A percentile compares a stretch with the other conserved stretches of the same genome.
These are phyloP conservation scores for Teratosphaeriaceae sp. DNA, from an alignment of 2,329 filamentous ascomycete genomes.

Conservation along the genomic window DNA sequence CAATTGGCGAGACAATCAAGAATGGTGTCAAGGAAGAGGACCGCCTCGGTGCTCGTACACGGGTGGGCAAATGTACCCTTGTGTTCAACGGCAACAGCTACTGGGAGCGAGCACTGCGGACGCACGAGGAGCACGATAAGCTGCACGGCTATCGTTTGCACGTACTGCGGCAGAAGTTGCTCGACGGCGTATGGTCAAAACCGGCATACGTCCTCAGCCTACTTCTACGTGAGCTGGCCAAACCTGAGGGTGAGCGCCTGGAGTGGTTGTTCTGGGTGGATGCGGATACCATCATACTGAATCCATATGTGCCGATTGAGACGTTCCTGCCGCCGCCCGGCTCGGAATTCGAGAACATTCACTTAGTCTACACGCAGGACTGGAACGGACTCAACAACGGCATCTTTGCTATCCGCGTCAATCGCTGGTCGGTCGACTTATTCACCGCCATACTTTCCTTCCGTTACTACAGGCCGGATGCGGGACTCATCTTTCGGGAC, in stretches of 20 bases:
- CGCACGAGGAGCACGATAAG: slow-evolving; percentile 35
- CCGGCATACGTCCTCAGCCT: slow-evolving; percentile 38
- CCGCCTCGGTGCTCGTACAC: slow-evolving; percentile 24
- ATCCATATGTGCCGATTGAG: slow-evolving; percentile 36
- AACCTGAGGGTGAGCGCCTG: slow-evolving; percentile 32
- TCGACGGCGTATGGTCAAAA: slow-evolving; percentile 42
- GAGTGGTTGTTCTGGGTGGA: slow-evolving; percentile 42
- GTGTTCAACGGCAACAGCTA: slow-evolving; percentile 32
- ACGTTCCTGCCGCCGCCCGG: slow-evolving; percentile 33
- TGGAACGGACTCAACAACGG: slow-evolving; percentile 39
- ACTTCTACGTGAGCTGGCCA: slow-evolving; percentile 32
- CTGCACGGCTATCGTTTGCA: slow-evolving; percentile 38
- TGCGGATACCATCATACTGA: slow-evolving; percentile 39
- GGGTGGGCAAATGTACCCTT: slow-evolving; percentile 35
- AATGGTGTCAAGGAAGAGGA: slow-evolving; percentile 22
- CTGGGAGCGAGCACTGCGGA: slow-evolving; percentile 36
- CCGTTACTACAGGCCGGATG: slow-evolving; percentile 33
- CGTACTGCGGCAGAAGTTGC: slow-evolving; percentile 35
- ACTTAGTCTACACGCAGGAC: slow-evolving; percentile 34
- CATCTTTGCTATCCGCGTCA: slow-evolving; percentile 37
- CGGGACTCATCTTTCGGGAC: slow-evolving; percentile 32
- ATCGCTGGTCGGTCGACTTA: slow-evolving; percentile 33
- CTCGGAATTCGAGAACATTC: slow-evolving; percentile 28
- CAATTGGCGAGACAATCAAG: slow-evolving; percentile 19
- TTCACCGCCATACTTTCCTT: slow-evolving; percentile 35